A percentile compares a stretch with the other conserved stretches of the same genome.
Evolutionary conservation across 495 filamentous ascomycete genomes (phyloP).

Genomic region (Aspergillus baeticus): DNA sequence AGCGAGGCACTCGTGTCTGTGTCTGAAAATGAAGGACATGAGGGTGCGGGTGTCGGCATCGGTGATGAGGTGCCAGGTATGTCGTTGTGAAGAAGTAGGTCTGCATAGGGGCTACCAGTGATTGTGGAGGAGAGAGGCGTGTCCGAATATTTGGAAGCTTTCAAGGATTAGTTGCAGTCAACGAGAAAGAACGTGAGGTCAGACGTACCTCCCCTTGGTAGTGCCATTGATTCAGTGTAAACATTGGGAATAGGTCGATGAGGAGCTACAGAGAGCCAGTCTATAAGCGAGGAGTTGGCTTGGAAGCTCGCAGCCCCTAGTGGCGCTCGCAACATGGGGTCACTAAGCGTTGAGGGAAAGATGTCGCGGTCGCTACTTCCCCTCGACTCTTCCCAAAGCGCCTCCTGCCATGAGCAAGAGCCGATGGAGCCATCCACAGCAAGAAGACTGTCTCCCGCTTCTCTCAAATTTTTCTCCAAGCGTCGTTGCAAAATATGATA

Average conservation of each 20-base stretch:
- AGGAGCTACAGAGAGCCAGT: neutral
- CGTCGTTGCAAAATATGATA: constrained; percentile 2
- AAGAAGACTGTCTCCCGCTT: neutral
- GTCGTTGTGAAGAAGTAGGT: neutral
- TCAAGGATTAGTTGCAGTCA: neutral
- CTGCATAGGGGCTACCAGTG: neutral
- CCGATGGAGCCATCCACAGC: neutral
- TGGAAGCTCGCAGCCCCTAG: neutral
- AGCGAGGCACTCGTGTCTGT: neutral
- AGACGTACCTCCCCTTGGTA: neutral
- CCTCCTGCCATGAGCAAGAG: neutral
- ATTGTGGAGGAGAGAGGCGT: neutral
- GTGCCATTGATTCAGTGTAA: neutral
- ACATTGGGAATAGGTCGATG: neutral
- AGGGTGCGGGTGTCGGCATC: neutral
- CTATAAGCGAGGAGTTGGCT: neutral
- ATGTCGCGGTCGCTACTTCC: neutral
- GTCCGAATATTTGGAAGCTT: neutral
- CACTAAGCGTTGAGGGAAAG: neutral
- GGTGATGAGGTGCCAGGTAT: neutral
- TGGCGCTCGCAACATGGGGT: neutral
- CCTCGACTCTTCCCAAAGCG: neutral
- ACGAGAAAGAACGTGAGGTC: neutral
- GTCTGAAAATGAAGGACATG: neutral
- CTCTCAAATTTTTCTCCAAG: neutral